Base-by-base conservation (phyloP, 805 yeast species). In the Saccharomycopsis sp. region DNA sequence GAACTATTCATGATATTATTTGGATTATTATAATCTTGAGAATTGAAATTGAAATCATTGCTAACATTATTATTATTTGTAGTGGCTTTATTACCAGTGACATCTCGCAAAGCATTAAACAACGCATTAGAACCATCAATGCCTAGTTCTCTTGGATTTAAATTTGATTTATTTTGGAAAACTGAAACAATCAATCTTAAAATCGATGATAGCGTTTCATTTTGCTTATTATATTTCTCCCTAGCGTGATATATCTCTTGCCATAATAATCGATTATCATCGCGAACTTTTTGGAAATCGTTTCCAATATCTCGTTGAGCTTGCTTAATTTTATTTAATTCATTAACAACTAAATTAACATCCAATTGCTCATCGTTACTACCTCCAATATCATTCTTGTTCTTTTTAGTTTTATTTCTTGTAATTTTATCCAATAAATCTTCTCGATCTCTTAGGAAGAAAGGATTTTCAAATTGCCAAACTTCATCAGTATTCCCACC, bases 201-300 rank as follows among this genome's bases (percentile, higher is more conserved):
- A 41, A 93, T 90, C 52, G 85, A 83, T 52, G 88, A 95, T 45
- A 93, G 69, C 19, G 96, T 86, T 51, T 85, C 90, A 33, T 90
- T 79, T 59, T 93, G 97, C 27, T 80, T 72, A 55, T 82, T 77
- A 61, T 89, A 85, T 52, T 89, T 75, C 59, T 90, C 97, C 43
- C 97, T 71, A 4, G 90, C 81, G 47, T 79, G 65, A 59, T 73
- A 80, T 56, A 87, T 82, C 59, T 93, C 97, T 50, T 82, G 81
- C 98, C 98, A 93, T 37, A 93, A 64, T 56, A 86, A 62, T 59
- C 86, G 90, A 64, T 90, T 93, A 59, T 93, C 97, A 49, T 81
- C 81, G 47, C 88, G 73, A 31, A 93, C 78, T 47, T 97, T 71
- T 54, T 82, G 68, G 51, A 93, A 67, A 58, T 93, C 97, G 54